phyloP scores from a whole-genome alignment of 805 yeast species.

The Yamadazyma nakazawae region DNA sequence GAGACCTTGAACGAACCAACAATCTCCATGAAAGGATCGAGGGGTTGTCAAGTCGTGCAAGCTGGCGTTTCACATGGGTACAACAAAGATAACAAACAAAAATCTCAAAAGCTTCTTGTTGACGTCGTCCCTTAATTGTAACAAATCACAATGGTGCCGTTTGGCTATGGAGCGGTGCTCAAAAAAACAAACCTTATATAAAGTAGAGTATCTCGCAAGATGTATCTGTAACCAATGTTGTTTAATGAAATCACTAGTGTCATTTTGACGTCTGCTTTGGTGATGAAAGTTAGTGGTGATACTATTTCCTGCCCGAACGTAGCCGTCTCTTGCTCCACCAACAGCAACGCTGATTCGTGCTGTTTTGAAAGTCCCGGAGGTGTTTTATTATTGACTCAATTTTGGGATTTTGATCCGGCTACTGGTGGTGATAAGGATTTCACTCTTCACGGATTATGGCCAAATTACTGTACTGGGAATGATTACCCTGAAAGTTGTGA shows the following conservation, averaged over 20 bases:
- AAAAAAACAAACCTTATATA: background rate
- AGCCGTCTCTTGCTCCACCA: background rate
- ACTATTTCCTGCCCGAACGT: background rate
- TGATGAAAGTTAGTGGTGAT: background rate
- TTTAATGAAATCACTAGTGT: background rate
- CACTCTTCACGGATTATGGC: slow-evolving; percentile 46
- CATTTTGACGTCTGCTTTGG: background rate
- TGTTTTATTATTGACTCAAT: slow-evolving; percentile 39
- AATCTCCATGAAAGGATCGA: too few species aligned
- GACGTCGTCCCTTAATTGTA: too few species aligned
- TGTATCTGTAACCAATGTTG: background rate
- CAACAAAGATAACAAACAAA: too few species aligned
- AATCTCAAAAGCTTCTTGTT: too few species aligned
- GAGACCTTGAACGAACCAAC: too few species aligned
- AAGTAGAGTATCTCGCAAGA: background rate
- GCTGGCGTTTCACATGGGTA: too few species aligned
- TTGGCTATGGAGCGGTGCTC: background rate
- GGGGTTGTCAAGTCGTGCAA: too few species aligned
- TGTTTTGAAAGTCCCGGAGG: slow-evolving; percentile 43
- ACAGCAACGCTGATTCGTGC: slow-evolving; percentile 30
- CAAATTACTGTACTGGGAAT: slow-evolving; percentile 34
- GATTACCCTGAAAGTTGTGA: slow-evolving; percentile 36
- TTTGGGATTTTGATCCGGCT: slow-evolving; percentile 28
- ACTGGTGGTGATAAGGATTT: slow-evolving; percentile 36
- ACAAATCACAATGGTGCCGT: background rate